Evolutionary conservation across 495 filamentous ascomycete genomes (phyloP), one percentile per base, ranked within the genome.

Genomic region (Tuber aestivum): DNA sequence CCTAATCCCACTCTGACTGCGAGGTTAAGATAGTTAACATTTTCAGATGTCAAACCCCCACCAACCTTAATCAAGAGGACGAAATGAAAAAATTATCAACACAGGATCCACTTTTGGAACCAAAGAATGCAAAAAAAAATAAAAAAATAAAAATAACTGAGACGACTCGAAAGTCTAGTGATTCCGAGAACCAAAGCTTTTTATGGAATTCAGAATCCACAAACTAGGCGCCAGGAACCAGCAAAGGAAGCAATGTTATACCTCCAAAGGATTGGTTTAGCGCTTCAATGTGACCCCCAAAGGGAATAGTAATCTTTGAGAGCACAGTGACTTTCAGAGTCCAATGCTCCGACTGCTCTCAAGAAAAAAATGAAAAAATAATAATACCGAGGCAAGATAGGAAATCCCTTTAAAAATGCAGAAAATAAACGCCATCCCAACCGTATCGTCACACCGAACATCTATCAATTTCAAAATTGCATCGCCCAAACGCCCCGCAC

Each of bases 11-110:
- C 48, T n/a, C 48, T 56, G 48, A 56, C 23, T 3, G 23, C 12
- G 56, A 65, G 56, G 27, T 20, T 50, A n/a, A 50, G 50, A 56
- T 56, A 32, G 56, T 65, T 65, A 65, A 65, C 56, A 65, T 65
- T 65, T 65, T 65, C 56, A 65, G 56, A 65, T 65, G 56, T 65
- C 56, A 65, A 65, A 65, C n/a, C n/a, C 56, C n/a, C n/a, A 65
- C 27, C 56, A 65, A 32, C 56, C 27, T 65, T 65, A 65, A 65
- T 65, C 56, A 65, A 32, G 56, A 65, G 27, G 7, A 27, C 56
- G 3, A 65, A 16, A 65, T 65, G 27, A 65, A 65, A 48, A 65
- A 65, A 65, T 14, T 65, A 65, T 32, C 56, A 32, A 65, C 18
- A 65, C 56, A 65, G 32, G 56, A 65, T 16, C n/a, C 56, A 32